Percentiles rank a stretch among this genome's conserved stretches.
Evolutionary conservation across 2,329 filamentous ascomycete species (phyloP).

Genomic region (Aquanectria penicillioides): DNA sequence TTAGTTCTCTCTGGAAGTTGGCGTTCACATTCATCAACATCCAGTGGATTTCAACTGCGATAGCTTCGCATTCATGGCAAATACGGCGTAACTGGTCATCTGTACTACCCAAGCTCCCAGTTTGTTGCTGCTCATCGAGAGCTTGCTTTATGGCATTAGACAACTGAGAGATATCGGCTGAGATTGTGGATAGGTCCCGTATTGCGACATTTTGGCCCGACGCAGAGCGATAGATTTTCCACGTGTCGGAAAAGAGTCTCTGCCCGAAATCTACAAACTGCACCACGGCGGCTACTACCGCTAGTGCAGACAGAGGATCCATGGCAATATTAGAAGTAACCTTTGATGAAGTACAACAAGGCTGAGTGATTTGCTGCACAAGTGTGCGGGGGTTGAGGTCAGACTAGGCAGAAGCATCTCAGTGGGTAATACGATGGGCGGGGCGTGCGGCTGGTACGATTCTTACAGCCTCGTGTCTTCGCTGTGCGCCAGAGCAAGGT

Average conservation of each 20-base stretch:
- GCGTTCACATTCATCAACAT: not conserved
- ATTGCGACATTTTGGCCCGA: not conserved
- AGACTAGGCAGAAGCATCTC: too few species aligned
- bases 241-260: conserved; percentile 3
- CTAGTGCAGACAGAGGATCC: conserved; percentile 5
- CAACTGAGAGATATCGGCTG: not conserved
- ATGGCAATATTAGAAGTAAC: not conserved
- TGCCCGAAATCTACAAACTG: conserved; percentile 15
- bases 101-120: not conserved
- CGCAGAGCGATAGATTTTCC: conserved; percentile 14
- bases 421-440: too few species aligned
- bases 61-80: conserved; percentile 1
- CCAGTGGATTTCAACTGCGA: not conserved
- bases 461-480: too few species aligned
- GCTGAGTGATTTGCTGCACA: too few species aligned
- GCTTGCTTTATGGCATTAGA: not conserved
- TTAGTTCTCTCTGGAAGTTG: not conserved
- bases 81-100: not conserved
- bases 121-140: not conserved
- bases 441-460: too few species aligned
- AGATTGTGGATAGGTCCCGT: not conserved
- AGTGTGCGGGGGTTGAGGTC: too few species aligned
- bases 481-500: too few species aligned
- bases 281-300: conserved; percentile 4
- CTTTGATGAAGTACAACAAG: too few species aligned